Evolutionary conservation across 441 rosid genomes (phyloP).

Genomic region (Erodium moschatum): DNA sequence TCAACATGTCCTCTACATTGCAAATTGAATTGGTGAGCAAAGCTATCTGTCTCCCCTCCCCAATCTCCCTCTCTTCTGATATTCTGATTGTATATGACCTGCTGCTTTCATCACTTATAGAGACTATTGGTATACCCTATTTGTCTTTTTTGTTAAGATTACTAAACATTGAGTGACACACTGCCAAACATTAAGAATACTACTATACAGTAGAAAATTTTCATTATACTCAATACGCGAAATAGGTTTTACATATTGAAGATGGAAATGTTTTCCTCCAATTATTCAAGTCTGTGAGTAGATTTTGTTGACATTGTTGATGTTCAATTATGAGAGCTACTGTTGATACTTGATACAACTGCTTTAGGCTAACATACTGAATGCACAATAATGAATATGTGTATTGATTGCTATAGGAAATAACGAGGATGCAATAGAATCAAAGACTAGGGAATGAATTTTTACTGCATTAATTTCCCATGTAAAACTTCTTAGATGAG

Average conservation of each 20-base stretch:
- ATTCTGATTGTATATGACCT: background rate
- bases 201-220: background rate
- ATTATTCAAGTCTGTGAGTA: background rate
- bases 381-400: background rate
- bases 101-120: background rate
- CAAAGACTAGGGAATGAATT: background rate
- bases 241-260: background rate
- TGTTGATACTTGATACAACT: background rate
- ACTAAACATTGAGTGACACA: background rate
- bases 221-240: background rate
- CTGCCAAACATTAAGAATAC: background rate
- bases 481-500: background rate
- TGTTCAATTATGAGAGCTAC: background rate
- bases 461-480: background rate
- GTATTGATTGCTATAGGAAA: background rate
- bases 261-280: background rate
- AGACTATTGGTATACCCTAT: background rate
- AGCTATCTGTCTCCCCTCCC: background rate
- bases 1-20: slow-evolving; percentile 60
- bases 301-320: background rate
- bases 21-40: slow-evolving; percentile 71
- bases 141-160: background rate
- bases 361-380: background rate
- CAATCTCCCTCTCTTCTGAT: background rate
- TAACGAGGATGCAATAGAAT: background rate